phyloP scores from a whole-genome alignment of 306 rosid species.

The Vigna trinervia region DNA sequence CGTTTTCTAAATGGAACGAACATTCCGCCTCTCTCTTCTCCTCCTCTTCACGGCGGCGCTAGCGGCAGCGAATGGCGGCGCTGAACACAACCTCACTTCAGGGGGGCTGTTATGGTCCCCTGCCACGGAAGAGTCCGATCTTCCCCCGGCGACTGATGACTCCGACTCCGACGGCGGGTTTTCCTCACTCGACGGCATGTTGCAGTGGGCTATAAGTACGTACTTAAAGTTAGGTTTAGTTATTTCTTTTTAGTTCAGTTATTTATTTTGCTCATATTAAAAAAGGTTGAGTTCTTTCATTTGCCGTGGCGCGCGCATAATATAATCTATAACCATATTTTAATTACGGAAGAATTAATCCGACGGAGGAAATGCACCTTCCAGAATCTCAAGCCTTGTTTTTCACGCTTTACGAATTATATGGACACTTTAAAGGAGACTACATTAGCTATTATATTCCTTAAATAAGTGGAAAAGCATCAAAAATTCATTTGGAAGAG shows the following conservation, averaged over 20 bases:
- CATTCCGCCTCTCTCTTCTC: slow-evolving; percentile 34
- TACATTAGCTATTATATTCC: not conserved
- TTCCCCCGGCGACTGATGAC: slow-evolving; percentile 34
- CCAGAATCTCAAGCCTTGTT: not conserved
- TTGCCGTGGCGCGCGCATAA: no score
- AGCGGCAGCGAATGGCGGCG: slow-evolving; percentile 8
- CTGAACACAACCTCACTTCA: slow-evolving; percentile 39
- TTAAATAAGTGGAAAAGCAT: not conserved
- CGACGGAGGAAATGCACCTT: not conserved
- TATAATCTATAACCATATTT: no score
- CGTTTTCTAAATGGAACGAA: slow-evolving; percentile 43
- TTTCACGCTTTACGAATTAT: not conserved
- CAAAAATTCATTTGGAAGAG: not conserved
- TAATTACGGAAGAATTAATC: not conserved
- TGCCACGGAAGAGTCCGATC: slow-evolving; percentile 60
- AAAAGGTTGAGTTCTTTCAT: no score
- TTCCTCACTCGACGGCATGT: slow-evolving; percentile 85
- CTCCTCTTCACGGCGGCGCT: slow-evolving; percentile 27
- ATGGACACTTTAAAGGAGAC: not conserved
- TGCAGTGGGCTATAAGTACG: slow-evolving; percentile 92
- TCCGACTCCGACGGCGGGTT: slow-evolving; percentile 77
- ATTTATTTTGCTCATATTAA: no score
- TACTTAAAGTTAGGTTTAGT: no score
- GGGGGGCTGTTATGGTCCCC: slow-evolving; percentile 54
- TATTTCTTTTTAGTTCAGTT: no score